Percentiles rank a stretch among this genome's conserved stretches.
Conservation (phyloP, 306 rosid genomes). For the Cucurbita moschata region DNA sequence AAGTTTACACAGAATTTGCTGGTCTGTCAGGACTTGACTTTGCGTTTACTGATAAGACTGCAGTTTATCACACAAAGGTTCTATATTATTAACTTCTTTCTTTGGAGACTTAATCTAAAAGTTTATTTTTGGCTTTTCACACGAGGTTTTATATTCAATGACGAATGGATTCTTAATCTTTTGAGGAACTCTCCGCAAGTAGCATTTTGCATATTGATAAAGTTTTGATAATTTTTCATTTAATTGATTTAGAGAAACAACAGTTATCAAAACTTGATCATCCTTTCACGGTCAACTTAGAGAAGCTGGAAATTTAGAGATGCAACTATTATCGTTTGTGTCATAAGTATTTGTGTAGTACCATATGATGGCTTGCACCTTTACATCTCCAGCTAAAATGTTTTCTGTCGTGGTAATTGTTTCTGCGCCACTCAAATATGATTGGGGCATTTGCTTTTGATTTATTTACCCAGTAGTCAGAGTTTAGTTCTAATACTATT, state of each 20-base stretch:
- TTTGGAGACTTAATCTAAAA: not conserved
- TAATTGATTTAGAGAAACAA: not conserved
- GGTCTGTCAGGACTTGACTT: conserved; percentile 95
- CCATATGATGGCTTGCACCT: not conserved
- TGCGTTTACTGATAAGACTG: conserved; percentile 63
- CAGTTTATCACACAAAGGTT: conserved; percentile 98
- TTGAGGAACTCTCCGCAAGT: not conserved
- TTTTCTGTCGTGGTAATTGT: not conserved
- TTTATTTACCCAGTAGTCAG: not conserved
- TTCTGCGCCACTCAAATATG: not conserved
- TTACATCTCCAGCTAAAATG: not conserved
- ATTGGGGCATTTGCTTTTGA: not conserved
- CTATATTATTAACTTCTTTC: not conserved
- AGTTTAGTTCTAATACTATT: not conserved
- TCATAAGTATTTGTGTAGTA: not conserved
- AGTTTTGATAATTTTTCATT: not conserved
- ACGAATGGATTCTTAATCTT: not conserved
- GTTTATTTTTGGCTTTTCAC: not conserved
- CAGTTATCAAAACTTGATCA: not conserved
- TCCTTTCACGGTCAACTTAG: not conserved
- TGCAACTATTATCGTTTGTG: not conserved
- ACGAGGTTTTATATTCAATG: not conserved
- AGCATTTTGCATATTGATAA: not conserved
- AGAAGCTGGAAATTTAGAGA: not conserved
- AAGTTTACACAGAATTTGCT: conserved; percentile 76